These are phyloP conservation scores for Porpolomopsis calyptriformis DNA, from an alignment of 768 basidiomycete genomes.

Conservation along the genomic window DNA sequence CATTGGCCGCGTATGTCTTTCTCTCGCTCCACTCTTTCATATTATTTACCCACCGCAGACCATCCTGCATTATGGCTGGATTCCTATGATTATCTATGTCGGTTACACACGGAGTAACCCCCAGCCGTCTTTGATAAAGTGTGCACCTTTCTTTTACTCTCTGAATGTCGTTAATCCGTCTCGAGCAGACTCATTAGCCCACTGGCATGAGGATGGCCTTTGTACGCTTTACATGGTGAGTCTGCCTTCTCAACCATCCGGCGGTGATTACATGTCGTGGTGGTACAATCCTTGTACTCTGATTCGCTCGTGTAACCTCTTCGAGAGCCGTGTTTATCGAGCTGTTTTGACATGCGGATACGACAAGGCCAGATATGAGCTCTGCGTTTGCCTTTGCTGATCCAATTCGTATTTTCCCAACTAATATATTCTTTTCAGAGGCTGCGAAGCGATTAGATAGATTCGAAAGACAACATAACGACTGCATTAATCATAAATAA, in stretches of 20 bases:
- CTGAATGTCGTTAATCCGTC: conserved; percentile 5
- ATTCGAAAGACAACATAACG: too few relatives aligned
- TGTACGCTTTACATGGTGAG: conserved; percentile 14
- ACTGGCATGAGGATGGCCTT: conserved; percentile 51
- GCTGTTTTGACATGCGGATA: conserved; percentile 41
- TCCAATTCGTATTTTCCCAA: background rate
- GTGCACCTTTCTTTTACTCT: conserved; percentile 23
- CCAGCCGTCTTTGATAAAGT: conserved; percentile 94
- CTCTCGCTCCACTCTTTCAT: background rate
- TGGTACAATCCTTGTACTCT: conserved; percentile 28
- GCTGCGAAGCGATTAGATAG: too few relatives aligned
- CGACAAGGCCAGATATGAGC: conserved; percentile 88
- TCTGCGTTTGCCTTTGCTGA: conserved; percentile 10
- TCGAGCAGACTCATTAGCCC: conserved; percentile 77
- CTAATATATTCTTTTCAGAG: conserved; percentile 11
- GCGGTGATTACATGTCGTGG: conserved; percentile 63
- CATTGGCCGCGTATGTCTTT: conserved; percentile 58
- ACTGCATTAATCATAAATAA: conserved; percentile 48
- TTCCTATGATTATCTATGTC: conserved; percentile 92
- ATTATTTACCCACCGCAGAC: conserved; percentile 38
- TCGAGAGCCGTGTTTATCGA: conserved; percentile 37
- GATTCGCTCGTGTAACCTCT: conserved; percentile 37
- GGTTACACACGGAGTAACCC: conserved; percentile 90
- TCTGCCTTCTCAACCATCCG: conserved; percentile 6
- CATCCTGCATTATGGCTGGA: conserved; percentile 89